Evolutionary conservation across 345 rosid species (phyloP).

Genomic region (Lepidium africanum): DNA sequence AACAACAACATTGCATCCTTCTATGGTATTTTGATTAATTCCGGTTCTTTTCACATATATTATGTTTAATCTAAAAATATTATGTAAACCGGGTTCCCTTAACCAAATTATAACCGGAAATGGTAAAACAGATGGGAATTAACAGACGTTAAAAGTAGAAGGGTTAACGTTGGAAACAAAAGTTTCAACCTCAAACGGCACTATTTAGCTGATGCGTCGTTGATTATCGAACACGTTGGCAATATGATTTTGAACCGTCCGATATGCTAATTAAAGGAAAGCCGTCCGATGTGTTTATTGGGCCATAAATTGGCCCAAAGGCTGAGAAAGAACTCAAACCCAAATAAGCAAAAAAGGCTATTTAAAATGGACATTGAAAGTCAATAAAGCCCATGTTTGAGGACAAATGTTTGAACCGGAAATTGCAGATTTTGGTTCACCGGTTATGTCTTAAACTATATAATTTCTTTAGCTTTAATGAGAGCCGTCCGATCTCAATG

Average conservation of each 20-base stretch:
- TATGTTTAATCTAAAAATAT: too few species aligned
- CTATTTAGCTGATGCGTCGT: neutral
- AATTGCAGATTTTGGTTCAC: too few species aligned
- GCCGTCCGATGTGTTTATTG: neutral
- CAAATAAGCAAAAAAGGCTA: neutral
- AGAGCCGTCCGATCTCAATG: neutral
- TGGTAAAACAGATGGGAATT: neutral
- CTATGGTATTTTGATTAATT: neutral
- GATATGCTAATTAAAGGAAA: neutral
- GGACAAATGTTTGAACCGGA: too few species aligned
- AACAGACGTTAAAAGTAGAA: slow-evolving; percentile 35
- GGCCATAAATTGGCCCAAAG: neutral
- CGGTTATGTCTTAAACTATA: too few species aligned
- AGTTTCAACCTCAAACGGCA: slow-evolving; percentile 76
- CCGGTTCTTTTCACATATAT: too few species aligned
- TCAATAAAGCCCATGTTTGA: neutral
- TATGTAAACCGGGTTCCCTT: neutral
- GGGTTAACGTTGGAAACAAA: slow-evolving; percentile 27
- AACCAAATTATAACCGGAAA: neutral
- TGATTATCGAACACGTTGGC: neutral
- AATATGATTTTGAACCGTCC: neutral
- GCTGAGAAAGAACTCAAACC: neutral
- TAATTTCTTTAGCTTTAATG: neutral
- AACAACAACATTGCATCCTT: neutral
- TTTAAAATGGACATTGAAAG: neutral